Evolutionary conservation across 148 eudicot species (phyloP), one percentile per base, ranked within the genome.

Genomic region (Agrostemma githago): DNA sequence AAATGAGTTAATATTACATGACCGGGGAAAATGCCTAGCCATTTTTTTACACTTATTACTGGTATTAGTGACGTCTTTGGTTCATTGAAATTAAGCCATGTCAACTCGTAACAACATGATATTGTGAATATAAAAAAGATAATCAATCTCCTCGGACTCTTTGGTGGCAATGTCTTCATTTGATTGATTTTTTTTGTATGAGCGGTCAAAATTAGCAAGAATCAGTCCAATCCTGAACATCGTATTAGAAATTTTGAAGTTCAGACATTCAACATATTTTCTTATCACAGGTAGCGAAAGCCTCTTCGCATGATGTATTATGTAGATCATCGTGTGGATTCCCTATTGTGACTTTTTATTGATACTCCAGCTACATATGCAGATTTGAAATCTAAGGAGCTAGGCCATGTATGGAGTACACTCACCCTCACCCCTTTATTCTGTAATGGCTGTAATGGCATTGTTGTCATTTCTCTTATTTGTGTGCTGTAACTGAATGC

Each of bases 361-460:
- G 97, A 91, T 78, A 89, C 93, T 78, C 97, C 97, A 20, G 91
- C 93, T 62, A 93, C 97, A 76, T 91, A 74, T 85, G 91, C 97
- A 12, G 93, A 91, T 71, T 83, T 91, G 66, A 91, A 89, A 82
- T 91, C 93, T 14, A 93, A 91, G 82, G 91, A 85, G 84, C 85
- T 89, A 43, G 91, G 90, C 68, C n/a, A n/a, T n/a, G n/a, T n/a
- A n/a, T n/a, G n/a, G n/a, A n/a, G n/a, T n/a, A n/a, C n/a, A n/a
- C n/a, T 91, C 87, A 88, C n/a, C n/a, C n/a, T n/a, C n/a, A 78
- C 39, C 71, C 5, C 21, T 68, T 67, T 15, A 56, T 61, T 38
- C 53, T 61, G 64, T 34, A 14, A 12, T 64, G 4, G 4, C 42
- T n/a, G n/a, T n/a, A n/a, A n/a, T n/a, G n/a, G n/a, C n/a, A n/a